phyloP scores from a whole-genome alignment of 2,329 filamentous ascomycete species.

The Beauveria pseudobassiana region DNA sequence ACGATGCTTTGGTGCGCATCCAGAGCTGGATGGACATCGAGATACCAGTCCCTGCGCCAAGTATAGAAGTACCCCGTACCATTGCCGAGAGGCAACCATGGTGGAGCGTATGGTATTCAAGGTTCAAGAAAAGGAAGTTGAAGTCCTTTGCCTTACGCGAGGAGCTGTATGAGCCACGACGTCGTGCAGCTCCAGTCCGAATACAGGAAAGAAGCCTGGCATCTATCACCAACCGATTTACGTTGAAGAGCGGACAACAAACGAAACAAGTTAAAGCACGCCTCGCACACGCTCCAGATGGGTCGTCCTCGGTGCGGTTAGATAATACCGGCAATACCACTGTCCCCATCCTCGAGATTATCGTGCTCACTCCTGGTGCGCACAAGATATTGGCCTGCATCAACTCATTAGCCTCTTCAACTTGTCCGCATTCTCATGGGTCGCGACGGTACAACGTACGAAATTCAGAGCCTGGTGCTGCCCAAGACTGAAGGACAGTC shows the following conservation, averaged over 20 bases:
- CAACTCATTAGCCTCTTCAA: background rate
- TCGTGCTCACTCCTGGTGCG: conserved; percentile 23
- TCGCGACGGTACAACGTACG: conserved; percentile 20
- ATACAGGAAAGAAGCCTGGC: background rate
- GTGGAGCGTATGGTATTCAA: conserved; percentile 32
- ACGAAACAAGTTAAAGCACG: background rate
- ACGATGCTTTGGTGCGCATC: conserved; percentile 25
- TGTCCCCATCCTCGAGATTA: conserved; percentile 29
- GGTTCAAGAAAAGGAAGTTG: conserved; percentile 24
- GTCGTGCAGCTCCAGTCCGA: background rate
- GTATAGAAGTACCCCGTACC: conserved; percentile 14
- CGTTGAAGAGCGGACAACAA: background rate
- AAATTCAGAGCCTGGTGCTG: conserved; percentile 31
- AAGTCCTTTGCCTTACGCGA: conserved; percentile 33
- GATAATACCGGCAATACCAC: conserved; percentile 26
- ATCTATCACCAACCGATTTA: background rate
- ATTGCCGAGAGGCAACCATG: conserved; percentile 27
- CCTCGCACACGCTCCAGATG: too few species aligned
- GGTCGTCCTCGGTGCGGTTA: background rate
- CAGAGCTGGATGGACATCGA: conserved; percentile 28
- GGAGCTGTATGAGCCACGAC: background rate
- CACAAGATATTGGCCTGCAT: conserved; percentile 31
- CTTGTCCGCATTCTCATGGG: conserved; percentile 1
- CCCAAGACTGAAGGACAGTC: conserved; percentile 28
- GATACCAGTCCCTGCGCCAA: conserved; percentile 15